Evolutionary conservation across 306 rosid species (phyloP), one percentile per base, ranked within the genome.

Genomic region (Hippophae tibetana): DNA sequence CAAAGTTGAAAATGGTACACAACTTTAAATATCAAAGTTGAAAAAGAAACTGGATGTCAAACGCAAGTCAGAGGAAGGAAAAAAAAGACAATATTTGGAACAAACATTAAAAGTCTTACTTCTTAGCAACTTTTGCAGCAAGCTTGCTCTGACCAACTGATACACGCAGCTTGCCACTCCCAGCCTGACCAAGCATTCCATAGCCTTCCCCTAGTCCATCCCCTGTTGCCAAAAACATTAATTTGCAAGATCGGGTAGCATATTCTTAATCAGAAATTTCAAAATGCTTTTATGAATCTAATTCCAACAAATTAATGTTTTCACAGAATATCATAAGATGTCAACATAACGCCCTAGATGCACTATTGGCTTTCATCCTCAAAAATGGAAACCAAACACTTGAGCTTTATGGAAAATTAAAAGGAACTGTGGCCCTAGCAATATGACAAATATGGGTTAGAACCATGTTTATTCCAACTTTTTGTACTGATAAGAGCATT

Each of bases 161-260:
- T 13, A 90, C 97, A 13, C 97, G 95, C 62, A 90, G 86, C 90
- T 83, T 90, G 79, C 97, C 96, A 72, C 94, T 87, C 54, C 97
- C 97, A 47, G 97, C 96, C 84, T 87, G 97, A 75, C 97, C 96
- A 57, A 88, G 96, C 99, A 92, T 92, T 74, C 99, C 96, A 62
- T 92, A 85, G 56, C 99, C 96, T 76, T 88, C 99, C 63, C 96
- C 98, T 11, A 92, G 79, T 66, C 99, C 96, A 71, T 85, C 99
- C 55, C 99, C 99, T 92, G 73, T 62, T 38, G 65, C 44, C 23
- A 43, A 72, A 62, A 57, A 43, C 64, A 66, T 49, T 67, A 50
- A 54, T 78, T 5, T 56, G 54, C 62, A 65, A 56, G 25, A 66
- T 12, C 12, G 8, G 47, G 42, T 54, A 38, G 27, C 1, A 3